Conservation (phyloP, 768 basidiomycete genomes). For the Leccinellum rugosiceps region DNA sequence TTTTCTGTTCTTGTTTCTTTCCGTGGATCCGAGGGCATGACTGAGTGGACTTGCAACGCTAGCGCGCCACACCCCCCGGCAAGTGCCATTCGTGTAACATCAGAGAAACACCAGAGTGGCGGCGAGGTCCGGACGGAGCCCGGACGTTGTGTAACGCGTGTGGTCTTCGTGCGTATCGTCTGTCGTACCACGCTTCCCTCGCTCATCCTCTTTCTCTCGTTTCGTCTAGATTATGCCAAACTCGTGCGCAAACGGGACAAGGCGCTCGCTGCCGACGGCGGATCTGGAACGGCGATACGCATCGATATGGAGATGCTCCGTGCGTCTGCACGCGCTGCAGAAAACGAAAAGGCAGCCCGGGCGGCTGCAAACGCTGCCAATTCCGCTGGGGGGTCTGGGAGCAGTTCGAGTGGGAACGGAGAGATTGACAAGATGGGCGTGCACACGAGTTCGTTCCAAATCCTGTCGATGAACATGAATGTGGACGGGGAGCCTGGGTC, state of each 20-base stretch:
- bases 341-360: conserved; percentile 32
- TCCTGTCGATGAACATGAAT: conserved; percentile 28
- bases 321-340: conserved; percentile 63
- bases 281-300: conserved; percentile 38
- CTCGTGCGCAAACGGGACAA: conserved; percentile 79
- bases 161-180: conserved; percentile 57
- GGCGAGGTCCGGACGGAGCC: conserved; percentile 81
- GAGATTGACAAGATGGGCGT: conserved; percentile 33
- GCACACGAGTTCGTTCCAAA: conserved; percentile 63
- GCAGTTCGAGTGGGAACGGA: conserved; percentile 3
- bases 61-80: conserved; percentile 84
- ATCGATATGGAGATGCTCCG: conserved; percentile 78
- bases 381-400: conserved; percentile 16
- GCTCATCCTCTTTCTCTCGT: too few species aligned
- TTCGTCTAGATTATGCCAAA: conserved; percentile 64
- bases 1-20: neutral
- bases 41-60: conserved; percentile 29
- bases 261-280: conserved; percentile 50
- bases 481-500: conserved; percentile 17
- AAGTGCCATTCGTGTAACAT: conserved; percentile 89
- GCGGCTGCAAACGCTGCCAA: conserved; percentile 29
- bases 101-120: conserved; percentile 85
- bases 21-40: conserved; percentile 1
- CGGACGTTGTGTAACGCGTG: conserved; percentile 84
- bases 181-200: neutral